Conservation (phyloP, 75 land plant species). For the Gnetum montanum region DNA sequence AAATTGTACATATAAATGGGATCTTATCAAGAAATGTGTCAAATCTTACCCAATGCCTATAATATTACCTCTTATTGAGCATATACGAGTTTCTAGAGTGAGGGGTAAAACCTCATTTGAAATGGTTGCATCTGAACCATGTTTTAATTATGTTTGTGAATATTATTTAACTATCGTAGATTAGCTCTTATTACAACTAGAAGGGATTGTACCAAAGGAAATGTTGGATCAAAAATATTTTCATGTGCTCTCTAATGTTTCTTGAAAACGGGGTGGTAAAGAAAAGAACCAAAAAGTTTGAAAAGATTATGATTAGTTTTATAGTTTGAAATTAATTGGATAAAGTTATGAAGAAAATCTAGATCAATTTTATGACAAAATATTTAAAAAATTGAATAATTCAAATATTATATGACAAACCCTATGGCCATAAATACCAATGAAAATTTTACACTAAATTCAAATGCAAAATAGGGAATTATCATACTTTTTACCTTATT, state of each 20-base stretch:
- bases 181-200: neutral
- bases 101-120: too few species aligned
- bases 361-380: neutral
- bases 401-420: too few species aligned
- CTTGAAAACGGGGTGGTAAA: neutral
- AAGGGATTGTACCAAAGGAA: neutral
- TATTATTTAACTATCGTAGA: neutral
- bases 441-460: neutral
- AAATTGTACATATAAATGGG: neutral
- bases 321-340: too few species aligned
- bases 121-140: too few species aligned
- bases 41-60: neutral
- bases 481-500: neutral
- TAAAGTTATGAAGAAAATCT: neutral
- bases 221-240: neutral
- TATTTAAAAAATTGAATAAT: neutral
- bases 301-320: neutral
- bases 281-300: neutral
- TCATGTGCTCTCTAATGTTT: neutral
- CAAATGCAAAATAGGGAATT: neutral
- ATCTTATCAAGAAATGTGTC: neutral
- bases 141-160: neutral
- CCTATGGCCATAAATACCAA: neutral
- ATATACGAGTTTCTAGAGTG: too few species aligned
- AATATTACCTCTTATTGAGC: too few species aligned